phyloP scores from a whole-genome alignment of 2,329 filamentous ascomycete genomes.

The Aspergillus pseudoviridinutans region DNA sequence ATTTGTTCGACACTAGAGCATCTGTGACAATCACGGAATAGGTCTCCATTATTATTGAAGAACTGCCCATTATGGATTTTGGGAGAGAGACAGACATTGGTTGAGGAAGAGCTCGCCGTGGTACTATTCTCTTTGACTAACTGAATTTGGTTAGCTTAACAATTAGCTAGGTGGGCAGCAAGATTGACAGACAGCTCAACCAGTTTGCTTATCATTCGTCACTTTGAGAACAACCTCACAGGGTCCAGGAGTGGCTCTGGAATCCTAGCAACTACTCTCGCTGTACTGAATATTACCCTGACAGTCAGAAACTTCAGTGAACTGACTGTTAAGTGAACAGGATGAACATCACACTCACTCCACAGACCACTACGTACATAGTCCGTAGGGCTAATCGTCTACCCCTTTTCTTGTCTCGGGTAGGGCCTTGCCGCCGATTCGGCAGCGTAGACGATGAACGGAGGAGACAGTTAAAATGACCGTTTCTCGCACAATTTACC shows the following conservation, averaged over 20 bases:
- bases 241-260: too few species aligned
- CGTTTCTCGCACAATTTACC: too few species aligned
- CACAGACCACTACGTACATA: not conserved
- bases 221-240: not conserved
- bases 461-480: too few species aligned
- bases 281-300: too few species aligned
- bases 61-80: slow-evolving; percentile 1
- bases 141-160: not conserved
- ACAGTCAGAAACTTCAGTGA: not conserved
- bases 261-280: too few species aligned
- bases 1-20: too few species aligned
- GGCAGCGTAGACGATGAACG: too few species aligned
- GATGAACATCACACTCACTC: not conserved
- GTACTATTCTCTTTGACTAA: not conserved
- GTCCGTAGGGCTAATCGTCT: not conserved
- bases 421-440: too few species aligned
- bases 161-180: not conserved
- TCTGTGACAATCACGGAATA: too few species aligned
- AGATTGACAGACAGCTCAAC: not conserved
- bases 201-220: not conserved
- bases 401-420: too few species aligned
- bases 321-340: not conserved
- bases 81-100: not conserved
- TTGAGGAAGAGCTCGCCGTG: not conserved
- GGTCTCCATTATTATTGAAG: not conserved